Evolutionary conservation across 2,329 filamentous ascomycete genomes (phyloP).

Genomic region (Chaetomium olivaceum): DNA sequence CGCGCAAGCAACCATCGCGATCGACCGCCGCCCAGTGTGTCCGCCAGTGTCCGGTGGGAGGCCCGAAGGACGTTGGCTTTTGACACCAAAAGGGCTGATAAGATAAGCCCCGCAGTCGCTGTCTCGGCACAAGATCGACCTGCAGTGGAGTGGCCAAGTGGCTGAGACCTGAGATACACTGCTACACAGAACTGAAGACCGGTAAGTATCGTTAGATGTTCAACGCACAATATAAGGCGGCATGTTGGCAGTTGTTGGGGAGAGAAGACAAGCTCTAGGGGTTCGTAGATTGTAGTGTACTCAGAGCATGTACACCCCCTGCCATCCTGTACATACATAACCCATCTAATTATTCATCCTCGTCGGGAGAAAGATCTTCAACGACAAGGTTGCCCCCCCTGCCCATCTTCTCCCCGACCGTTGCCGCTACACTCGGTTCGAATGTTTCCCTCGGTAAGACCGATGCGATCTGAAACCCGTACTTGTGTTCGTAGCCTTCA

Average conservation of each 20-base stretch:
- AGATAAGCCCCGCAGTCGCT: conserved; percentile 13
- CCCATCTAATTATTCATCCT: conserved; percentile 26
- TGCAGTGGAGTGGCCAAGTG: neutral
- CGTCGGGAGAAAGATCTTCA: conserved; percentile 56
- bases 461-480: conserved; percentile 80
- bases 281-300: neutral
- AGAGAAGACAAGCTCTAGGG: neutral
- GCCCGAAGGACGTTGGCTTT: neutral
- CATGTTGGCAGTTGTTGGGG: neutral
- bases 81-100: conserved; percentile 2
- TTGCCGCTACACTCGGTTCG: conserved; percentile 64
- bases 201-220: neutral
- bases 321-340: neutral
- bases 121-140: neutral
- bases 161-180: neutral
- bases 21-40: neutral
- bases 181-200: neutral
- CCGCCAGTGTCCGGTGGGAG: neutral
- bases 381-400: conserved; percentile 87
- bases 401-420: conserved; percentile 72
- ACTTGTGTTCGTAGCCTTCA: conserved; percentile 73
- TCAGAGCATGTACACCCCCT: neutral
- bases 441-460: conserved; percentile 84
- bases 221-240: neutral
- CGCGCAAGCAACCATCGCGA: conserved; percentile 23